These are phyloP conservation scores for Heliamphora exappendiculata DNA, from an alignment of 148 eudicot genomes.

Conservation along the genomic window DNA sequence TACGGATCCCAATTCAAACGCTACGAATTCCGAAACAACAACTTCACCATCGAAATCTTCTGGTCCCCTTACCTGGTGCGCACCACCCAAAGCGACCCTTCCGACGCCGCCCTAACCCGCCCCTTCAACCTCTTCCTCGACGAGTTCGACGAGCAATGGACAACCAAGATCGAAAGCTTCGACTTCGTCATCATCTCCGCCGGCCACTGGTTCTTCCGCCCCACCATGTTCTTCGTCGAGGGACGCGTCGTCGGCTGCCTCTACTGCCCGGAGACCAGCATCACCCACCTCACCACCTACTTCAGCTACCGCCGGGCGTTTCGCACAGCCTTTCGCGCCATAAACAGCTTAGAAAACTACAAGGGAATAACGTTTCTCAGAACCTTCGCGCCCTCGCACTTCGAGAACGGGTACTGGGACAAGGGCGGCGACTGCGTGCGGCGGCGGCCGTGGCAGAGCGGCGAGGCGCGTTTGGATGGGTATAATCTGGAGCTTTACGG, in stretches of 20 bases:
- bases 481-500: slow-evolving; percentile 30
- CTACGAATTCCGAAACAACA: slow-evolving; percentile 27
- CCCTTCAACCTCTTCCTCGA: slow-evolving; percentile 45
- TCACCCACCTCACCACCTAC: not conserved
- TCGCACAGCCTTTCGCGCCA: slow-evolving; percentile 1
- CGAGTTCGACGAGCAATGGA: slow-evolving; percentile 40
- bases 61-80: slow-evolving; percentile 41
- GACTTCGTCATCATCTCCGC: slow-evolving; percentile 22
- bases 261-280: slow-evolving; percentile 3
- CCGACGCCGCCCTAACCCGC: slow-evolving; percentile 12
- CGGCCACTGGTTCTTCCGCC: slow-evolving; percentile 16
- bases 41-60: slow-evolving; percentile 31
- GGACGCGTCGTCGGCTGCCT: slow-evolving; percentile 6
- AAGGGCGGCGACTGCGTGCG: not conserved
- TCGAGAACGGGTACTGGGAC: slow-evolving; percentile 12
- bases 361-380: slow-evolving; percentile 7
- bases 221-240: slow-evolving; percentile 6
- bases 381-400: slow-evolving; percentile 8
- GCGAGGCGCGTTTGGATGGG: slow-evolving; percentile 32
- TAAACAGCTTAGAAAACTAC: not conserved
- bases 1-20: slow-evolving; percentile 22
- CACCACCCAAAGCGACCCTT: slow-evolving; percentile 15
- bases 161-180: slow-evolving; percentile 28
- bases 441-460: slow-evolving; percentile 18
- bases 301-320: slow-evolving; percentile 9